A percentile compares a stretch with the other conserved stretches of the same genome.
Evolutionary conservation across 768 basidiomycete species (phyloP).

Genomic region (Asterophora lycoperdoides): DNA sequence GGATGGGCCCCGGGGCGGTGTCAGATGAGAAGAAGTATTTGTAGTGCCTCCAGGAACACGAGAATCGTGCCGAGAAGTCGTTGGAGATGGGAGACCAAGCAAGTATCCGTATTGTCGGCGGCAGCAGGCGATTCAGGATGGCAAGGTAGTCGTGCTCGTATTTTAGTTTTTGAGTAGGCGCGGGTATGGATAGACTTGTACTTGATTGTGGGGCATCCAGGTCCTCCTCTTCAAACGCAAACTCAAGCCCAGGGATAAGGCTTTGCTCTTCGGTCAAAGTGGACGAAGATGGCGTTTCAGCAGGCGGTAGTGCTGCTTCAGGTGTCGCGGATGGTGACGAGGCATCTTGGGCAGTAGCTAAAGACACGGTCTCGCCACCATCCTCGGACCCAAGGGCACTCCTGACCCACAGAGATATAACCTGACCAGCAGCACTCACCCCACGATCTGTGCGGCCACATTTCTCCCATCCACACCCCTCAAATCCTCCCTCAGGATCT

Average conservation of each 20-base stretch:
- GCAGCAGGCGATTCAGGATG: constrained; percentile 83
- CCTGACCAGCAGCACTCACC: constrained; percentile 92
- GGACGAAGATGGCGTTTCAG: neutral
- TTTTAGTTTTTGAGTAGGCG: constrained; percentile 16
- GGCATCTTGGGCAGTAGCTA: neutral
- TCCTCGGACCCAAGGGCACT: constrained; percentile 48
- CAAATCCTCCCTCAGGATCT: constrained; percentile 65
- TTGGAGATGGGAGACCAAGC: constrained; percentile 89
- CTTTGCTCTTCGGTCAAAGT: neutral
- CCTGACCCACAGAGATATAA: constrained; percentile 86
- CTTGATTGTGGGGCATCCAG: constrained; percentile 22
- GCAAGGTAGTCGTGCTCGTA: constrained; percentile 72
- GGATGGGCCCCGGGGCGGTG: constrained; percentile 28
- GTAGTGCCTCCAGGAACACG: constrained; percentile 87
- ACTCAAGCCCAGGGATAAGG: constrained; percentile 18
- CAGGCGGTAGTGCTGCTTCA: constrained; percentile 1
- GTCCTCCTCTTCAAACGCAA: constrained; percentile 20
- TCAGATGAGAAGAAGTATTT: constrained; percentile 88
- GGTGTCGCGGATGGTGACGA: neutral
- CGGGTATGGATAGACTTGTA: constrained; percentile 15
- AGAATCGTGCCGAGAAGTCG: constrained; percentile 84
- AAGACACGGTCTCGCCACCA: constrained; percentile 8
- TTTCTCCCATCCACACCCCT: constrained; percentile 85
- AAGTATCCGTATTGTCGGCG: constrained; percentile 82
- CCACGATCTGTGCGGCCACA: constrained; percentile 96